phyloP scores from a whole-genome alignment of 306 rosid species.

The Malus sieversii region DNA sequence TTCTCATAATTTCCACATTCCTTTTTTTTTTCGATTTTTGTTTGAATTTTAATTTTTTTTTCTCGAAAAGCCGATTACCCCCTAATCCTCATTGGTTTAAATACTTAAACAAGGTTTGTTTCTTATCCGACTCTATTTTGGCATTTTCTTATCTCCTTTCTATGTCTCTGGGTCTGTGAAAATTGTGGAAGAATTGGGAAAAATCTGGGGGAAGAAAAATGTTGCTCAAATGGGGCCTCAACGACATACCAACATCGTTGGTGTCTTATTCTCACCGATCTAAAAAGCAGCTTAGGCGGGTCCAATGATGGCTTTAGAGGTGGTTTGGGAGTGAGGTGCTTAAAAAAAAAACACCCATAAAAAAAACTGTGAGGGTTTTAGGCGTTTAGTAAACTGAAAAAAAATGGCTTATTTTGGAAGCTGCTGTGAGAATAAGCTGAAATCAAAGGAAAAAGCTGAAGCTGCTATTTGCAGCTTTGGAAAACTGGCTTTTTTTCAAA shows the following conservation, averaged over 20 bases:
- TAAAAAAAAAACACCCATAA: too few species aligned
- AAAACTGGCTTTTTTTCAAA: too few species aligned
- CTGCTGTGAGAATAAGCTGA: too few species aligned
- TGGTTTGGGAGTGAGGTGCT: too few species aligned
- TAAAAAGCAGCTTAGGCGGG: too few species aligned
- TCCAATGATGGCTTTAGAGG: too few species aligned
- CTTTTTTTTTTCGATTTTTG: neutral
- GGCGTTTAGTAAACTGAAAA: too few species aligned
- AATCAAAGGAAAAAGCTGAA: too few species aligned
- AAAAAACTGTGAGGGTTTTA: too few species aligned
- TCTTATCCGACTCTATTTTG: neutral
- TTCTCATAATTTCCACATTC: neutral
- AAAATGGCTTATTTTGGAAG: too few species aligned
- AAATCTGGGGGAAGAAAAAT: neutral
- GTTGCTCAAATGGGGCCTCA: slow-evolving; percentile 9
- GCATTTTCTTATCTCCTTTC: neutral
- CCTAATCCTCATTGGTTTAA: neutral
- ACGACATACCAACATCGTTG: neutral
- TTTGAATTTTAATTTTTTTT: neutral
- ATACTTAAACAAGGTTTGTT: neutral
- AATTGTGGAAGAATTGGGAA: slow-evolving; percentile 12
- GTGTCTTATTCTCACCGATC: neutral
- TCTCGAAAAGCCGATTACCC: neutral
- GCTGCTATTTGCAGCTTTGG: too few species aligned
- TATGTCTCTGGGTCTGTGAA: neutral